phyloP scores from a whole-genome alignment of 176 grass and related monocot species.

The Raddia guianensis region DNA sequence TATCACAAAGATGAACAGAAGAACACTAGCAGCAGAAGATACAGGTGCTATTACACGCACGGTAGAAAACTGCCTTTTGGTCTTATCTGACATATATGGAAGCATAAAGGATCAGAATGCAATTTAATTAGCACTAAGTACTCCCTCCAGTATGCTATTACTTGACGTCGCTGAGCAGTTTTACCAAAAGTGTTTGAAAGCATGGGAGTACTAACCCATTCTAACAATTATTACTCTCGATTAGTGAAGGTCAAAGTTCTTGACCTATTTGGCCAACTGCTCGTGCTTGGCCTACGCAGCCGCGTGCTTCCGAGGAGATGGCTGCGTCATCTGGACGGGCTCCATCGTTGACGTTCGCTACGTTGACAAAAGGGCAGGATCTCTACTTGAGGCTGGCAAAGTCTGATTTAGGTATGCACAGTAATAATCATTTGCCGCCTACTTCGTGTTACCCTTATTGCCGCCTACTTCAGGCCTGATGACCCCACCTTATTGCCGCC shows the following conservation, averaged over 20 bases:
- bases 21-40: background rate
- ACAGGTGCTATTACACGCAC: background rate
- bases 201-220: too few species aligned
- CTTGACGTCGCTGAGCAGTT: too few species aligned
- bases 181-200: too few species aligned
- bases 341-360: slow-evolving; percentile 2
- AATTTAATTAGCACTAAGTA: too few species aligned
- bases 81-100: slow-evolving; percentile 28
- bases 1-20: background rate
- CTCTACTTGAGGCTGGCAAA: slow-evolving; percentile 13
- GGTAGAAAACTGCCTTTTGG: background rate
- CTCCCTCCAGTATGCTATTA: too few species aligned
- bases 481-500: too few species aligned
- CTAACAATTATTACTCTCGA: too few species aligned
- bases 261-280: slow-evolving; percentile 48
- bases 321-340: slow-evolving; percentile 30
- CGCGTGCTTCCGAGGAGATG: background rate
- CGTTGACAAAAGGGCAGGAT: slow-evolving; percentile 29
- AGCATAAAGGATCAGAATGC: too few species aligned
- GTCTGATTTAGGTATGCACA: slow-evolving; percentile 17
- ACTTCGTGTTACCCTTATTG: too few species aligned
- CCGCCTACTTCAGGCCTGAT: too few species aligned
- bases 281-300: slow-evolving; percentile 58
- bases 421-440: too few species aligned
- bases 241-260: too few species aligned